These are phyloP conservation scores for Spathaspora girioi DNA, from an alignment of 805 yeast genomes.

Conservation along the genomic window DNA sequence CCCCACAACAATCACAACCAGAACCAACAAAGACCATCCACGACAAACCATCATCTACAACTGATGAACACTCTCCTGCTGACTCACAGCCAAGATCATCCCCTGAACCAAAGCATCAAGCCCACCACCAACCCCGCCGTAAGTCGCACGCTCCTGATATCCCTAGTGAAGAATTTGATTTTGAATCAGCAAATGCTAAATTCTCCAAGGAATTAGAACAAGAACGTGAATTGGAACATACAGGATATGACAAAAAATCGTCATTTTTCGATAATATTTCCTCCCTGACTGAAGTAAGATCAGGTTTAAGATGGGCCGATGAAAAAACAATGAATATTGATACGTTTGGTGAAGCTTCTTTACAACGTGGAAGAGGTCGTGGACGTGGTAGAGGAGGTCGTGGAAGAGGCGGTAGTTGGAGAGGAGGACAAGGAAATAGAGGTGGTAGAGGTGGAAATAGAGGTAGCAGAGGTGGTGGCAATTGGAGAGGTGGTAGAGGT, in stretches of 20 bases:
- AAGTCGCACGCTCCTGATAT: conserved; percentile 23
- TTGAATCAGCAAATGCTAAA: conserved; percentile 68
- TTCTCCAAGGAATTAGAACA: conserved; percentile 50
- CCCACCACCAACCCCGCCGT: not conserved
- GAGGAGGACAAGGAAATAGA: conserved; percentile 17
- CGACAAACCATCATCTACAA: conserved; percentile 4
- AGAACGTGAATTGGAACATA: conserved; percentile 27
- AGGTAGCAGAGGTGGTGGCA: conserved; percentile 16
- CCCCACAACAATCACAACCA: conserved; percentile 3
- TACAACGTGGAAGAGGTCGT: conserved; percentile 44
- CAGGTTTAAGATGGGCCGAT: conserved; percentile 60
- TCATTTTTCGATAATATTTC: conserved; percentile 90
- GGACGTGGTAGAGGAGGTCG: conserved; percentile 40
- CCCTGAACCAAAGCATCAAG: conserved; percentile 4
- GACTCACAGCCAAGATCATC: conserved; percentile 14
- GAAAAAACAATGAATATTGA: conserved; percentile 73
- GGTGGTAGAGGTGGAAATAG: conserved; percentile 11
- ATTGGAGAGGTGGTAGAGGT: conserved; percentile 2
- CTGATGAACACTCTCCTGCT: conserved; percentile 10
- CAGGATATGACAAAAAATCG: conserved; percentile 66
- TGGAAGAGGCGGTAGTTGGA: conserved; percentile 15
- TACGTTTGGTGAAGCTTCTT: conserved; percentile 75
- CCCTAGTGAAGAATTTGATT: conserved; percentile 68
- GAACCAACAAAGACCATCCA: conserved; percentile 7
- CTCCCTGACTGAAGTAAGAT: conserved; percentile 53